Percentiles rank a stretch among this genome's conserved stretches.
phyloP scores from a whole-genome alignment of 306 rosid species.

The Vicia villosa region DNA sequence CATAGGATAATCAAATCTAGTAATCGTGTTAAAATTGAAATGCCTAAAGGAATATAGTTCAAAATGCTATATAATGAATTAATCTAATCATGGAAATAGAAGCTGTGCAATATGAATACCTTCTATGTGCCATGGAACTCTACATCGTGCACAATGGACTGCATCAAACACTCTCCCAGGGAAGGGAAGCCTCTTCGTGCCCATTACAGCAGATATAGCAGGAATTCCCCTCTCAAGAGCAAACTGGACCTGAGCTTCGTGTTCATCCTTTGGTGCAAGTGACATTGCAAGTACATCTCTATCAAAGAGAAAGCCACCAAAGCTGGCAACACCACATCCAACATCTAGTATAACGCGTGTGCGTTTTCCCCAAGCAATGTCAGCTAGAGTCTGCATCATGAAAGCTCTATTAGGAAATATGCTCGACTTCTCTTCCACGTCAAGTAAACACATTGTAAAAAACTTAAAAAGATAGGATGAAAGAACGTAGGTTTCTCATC shows the following conservation, averaged over 20 bases:
- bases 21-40: constrained; percentile 12
- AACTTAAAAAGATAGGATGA: neutral
- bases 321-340: constrained; percentile 99
- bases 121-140: constrained; percentile 99
- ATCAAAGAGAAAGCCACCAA: constrained; percentile 94
- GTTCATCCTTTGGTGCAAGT: constrained; percentile 97
- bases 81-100: constrained; percentile 26
- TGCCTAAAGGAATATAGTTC: constrained; percentile 7
- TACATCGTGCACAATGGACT: constrained; percentile 96
- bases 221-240: constrained; percentile 99
- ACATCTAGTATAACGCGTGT: constrained; percentile 89
- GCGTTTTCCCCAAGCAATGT: constrained; percentile 89
- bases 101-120: constrained; percentile 47
- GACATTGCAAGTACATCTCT: constrained; percentile 94
- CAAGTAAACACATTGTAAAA: constrained; percentile 17
- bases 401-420: constrained; percentile 32
- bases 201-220: constrained; percentile 98
- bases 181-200: constrained; percentile 92
- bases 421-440: constrained; percentile 25
- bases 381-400: constrained; percentile 67
- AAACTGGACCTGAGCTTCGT: constrained; percentile 99
- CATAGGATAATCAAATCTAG: constrained; percentile 25
- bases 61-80: constrained; percentile 17
- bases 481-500: neutral
- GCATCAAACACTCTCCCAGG: constrained; percentile 88